Conservation (phyloP, 352 stramenopile species). For the Aphanomyces euteiches region DNA sequence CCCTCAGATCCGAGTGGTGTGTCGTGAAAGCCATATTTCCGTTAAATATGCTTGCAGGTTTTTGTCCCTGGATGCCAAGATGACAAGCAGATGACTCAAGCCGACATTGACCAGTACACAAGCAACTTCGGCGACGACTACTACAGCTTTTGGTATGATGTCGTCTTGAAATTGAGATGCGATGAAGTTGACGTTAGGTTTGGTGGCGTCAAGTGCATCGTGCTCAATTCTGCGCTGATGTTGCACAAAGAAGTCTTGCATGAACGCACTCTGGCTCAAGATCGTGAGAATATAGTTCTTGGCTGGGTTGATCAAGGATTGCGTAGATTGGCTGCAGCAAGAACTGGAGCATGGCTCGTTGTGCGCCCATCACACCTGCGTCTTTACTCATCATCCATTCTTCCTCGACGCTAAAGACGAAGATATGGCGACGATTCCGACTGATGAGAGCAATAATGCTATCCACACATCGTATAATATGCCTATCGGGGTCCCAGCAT, state of each 20-base stretch:
- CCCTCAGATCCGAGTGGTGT: constrained; percentile 55
- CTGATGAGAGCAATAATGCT: not conserved
- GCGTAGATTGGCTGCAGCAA: constrained; percentile 63
- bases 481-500: not conserved
- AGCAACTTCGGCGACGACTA: constrained; percentile 55
- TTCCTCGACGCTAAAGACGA: constrained; percentile 3
- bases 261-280: constrained; percentile 43
- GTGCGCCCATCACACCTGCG: constrained; percentile 58
- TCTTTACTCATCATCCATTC: constrained; percentile 53
- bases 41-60: constrained; percentile 36
- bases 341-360: constrained; percentile 80
- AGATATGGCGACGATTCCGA: not conserved
- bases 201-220: constrained; percentile 74
- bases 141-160: constrained; percentile 65
- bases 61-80: constrained; percentile 43
- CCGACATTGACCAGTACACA: constrained; percentile 39
- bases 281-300: constrained; percentile 40
- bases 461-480: constrained; percentile 22
- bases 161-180: not conserved
- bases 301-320: not conserved
- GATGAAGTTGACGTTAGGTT: constrained; percentile 39
- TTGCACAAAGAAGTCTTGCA: constrained; percentile 33
- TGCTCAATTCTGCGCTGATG: constrained; percentile 58
- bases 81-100: constrained; percentile 33
- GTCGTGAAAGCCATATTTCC: not conserved